These are phyloP conservation scores for Danielozyma ontarioensis DNA, from an alignment of 805 yeast genomes.

Conservation along the genomic window DNA sequence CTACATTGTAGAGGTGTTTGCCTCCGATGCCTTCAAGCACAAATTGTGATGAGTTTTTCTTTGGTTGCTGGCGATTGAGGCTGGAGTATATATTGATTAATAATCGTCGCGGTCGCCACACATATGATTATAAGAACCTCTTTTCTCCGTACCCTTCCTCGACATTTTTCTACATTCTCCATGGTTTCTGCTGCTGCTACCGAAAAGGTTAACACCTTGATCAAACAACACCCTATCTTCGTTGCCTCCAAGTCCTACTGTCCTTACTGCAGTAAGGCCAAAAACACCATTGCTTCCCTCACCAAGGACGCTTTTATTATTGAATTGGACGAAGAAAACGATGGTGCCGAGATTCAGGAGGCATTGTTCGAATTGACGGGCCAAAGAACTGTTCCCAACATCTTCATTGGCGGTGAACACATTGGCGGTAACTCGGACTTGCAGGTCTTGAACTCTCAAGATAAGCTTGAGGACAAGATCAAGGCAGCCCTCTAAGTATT, in stretches of 20 bases:
- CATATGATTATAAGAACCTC: neutral
- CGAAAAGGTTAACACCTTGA: conserved; percentile 56
- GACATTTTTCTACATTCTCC: conserved; percentile 18
- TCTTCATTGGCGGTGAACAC: conserved; percentile 87
- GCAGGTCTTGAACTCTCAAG: conserved; percentile 61
- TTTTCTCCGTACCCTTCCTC: neutral
- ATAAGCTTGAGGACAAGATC: conserved; percentile 46
- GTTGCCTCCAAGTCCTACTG: conserved; percentile 64
- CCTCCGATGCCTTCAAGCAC: conserved; percentile 24
- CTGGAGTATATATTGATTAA: too few species aligned
- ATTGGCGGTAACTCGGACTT: conserved; percentile 93
- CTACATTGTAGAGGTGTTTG: conserved; percentile 73
- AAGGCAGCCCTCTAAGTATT: conserved; percentile 32
- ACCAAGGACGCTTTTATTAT: conserved; percentile 40
- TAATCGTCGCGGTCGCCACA: too few species aligned
- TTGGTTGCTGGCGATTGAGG: too few species aligned
- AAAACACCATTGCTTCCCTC: conserved; percentile 36
- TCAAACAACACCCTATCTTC: conserved; percentile 62
- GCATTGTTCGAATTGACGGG: conserved; percentile 55
- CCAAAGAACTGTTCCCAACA: conserved; percentile 90
- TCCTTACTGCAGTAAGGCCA: conserved; percentile 41
- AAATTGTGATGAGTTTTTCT: conserved; percentile 2
- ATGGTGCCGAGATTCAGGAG: conserved; percentile 15
- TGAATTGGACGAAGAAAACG: conserved; percentile 13
- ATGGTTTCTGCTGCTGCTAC: conserved; percentile 59